phyloP scores from a whole-genome alignment of 148 eudicot species.

The Rhododendron henanense region DNA sequence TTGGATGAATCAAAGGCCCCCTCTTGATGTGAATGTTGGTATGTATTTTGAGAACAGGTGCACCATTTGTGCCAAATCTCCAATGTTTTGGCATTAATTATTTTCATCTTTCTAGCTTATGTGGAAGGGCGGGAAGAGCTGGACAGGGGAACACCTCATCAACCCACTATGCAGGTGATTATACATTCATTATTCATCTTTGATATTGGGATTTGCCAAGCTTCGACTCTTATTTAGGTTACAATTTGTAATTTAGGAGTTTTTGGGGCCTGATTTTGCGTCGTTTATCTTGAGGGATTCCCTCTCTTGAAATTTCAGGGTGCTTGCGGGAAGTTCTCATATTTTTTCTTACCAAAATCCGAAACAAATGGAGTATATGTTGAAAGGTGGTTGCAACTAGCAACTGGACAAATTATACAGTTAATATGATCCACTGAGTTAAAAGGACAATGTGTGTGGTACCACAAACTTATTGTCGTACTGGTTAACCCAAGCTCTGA shows the following conservation, averaged over 20 bases:
- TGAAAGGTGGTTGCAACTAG: not conserved
- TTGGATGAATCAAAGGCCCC: conserved; percentile 86
- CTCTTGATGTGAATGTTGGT: conserved; percentile 88
- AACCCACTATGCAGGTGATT: conserved; percentile 73
- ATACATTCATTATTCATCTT: not conserved
- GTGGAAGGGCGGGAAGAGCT: conserved; percentile 78
- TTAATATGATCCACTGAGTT: not conserved
- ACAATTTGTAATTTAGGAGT: not conserved
- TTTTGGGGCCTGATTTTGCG: not conserved
- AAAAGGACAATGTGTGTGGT: not conserved
- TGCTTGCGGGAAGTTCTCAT: not conserved
- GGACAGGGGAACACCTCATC: conserved; percentile 60
- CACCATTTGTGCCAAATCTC: not conserved
- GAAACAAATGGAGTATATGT: too few relatives aligned
- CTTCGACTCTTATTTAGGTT: not conserved
- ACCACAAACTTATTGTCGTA: not conserved
- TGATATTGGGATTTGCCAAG: not conserved
- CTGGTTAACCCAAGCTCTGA: not conserved
- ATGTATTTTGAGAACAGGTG: conserved; percentile 21
- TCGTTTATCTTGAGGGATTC: not conserved
- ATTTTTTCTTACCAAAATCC: too few relatives aligned
- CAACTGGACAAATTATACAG: not conserved
- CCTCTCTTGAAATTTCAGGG: not conserved
- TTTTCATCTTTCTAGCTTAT: conserved; percentile 52
- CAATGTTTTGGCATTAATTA: not conserved